These are phyloP conservation scores for Fusarium floridanum DNA, from an alignment of 2,329 filamentous ascomycete species.

Conservation along the genomic window DNA sequence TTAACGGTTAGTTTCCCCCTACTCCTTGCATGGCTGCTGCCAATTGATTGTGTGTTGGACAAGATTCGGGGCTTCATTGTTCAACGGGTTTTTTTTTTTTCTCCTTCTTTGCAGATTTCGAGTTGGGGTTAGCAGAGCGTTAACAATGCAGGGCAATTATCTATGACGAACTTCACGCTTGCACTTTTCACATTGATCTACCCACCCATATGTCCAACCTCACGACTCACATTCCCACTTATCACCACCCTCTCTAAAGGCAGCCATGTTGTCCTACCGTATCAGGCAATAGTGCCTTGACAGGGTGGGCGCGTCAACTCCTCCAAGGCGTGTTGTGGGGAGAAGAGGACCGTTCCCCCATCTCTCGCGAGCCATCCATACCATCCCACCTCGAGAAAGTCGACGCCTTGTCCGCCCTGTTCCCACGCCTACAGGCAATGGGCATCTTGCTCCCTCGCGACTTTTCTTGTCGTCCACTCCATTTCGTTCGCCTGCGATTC, in stretches of 20 bases:
- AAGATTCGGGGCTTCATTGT: constrained; percentile 4
- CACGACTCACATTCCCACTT: neutral
- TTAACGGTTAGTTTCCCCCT: constrained; percentile 26
- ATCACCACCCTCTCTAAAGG: constrained; percentile 6
- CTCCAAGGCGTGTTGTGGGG: constrained; percentile 40
- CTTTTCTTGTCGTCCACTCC: constrained; percentile 43
- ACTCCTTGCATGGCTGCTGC: constrained; percentile 13
- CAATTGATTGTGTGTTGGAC: neutral
- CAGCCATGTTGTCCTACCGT: constrained; percentile 29
- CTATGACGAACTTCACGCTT: neutral
- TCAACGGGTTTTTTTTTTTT: neutral
- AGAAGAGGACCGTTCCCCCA: constrained; percentile 13
- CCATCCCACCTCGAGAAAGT: constrained; percentile 31
- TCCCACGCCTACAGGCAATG: constrained; percentile 32
- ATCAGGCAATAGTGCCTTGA: constrained; percentile 35
- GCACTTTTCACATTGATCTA: neutral
- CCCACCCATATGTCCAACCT: neutral
- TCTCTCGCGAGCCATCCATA: constrained; percentile 22
- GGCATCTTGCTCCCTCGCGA: constrained; percentile 32
- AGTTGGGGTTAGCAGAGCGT: neutral
- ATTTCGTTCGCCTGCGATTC: constrained; percentile 42
- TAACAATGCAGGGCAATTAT: neutral
- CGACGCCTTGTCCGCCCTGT: constrained; percentile 44
- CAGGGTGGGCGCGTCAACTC: constrained; percentile 36
- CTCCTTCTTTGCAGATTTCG: neutral